Percentiles rank a stretch among this genome's conserved stretches.
Evolutionary conservation across 768 basidiomycete genomes (phyloP).

Genomic region (Suillus occidentalis): DNA sequence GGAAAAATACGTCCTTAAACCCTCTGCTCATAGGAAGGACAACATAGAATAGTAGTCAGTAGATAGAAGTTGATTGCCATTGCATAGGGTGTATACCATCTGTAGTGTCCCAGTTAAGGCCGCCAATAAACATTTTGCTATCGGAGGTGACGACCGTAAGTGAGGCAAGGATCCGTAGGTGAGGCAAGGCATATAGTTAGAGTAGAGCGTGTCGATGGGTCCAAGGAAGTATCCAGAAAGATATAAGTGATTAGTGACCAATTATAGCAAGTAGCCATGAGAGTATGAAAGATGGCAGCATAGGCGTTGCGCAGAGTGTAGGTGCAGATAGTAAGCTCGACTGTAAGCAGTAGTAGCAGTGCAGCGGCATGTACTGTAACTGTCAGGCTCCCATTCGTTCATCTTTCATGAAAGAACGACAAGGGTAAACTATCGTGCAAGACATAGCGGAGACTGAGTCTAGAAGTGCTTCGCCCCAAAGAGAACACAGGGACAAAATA

Average conservation of each 20-base stretch:
- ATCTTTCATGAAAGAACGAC: conserved; percentile 17
- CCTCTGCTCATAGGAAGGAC: conserved; percentile 44
- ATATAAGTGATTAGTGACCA: conserved; percentile 36
- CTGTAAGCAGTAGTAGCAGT: conserved; percentile 22
- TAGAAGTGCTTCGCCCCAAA: conserved; percentile 10
- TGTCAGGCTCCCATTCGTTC: conserved; percentile 20
- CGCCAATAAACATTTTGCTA: conserved; percentile 92
- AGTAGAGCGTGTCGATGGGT: conserved; percentile 27
- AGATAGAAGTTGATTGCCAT: conserved; percentile 23
- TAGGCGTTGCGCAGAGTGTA: conserved; percentile 20
- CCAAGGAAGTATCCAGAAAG: conserved; percentile 39
- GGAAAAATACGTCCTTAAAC: conserved; percentile 68
- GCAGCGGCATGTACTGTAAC: conserved; percentile 16
- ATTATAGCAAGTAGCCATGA: conserved; percentile 34
- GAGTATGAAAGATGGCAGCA: conserved; percentile 30
- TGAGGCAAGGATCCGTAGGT: conserved; percentile 27
- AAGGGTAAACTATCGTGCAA: conserved; percentile 11
- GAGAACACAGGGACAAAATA: conserved; percentile 15
- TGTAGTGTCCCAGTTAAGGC: conserved; percentile 89
- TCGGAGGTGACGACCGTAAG: conserved; percentile 28
- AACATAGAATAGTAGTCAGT: conserved; percentile 27
- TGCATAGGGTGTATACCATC: conserved; percentile 60
- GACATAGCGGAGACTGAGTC: conserved; percentile 17
- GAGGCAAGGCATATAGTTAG: conserved; percentile 13
- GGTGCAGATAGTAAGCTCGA: conserved; percentile 30